Evolutionary conservation across 306 rosid species (phyloP).

Genomic region (Abrus precatorius): DNA sequence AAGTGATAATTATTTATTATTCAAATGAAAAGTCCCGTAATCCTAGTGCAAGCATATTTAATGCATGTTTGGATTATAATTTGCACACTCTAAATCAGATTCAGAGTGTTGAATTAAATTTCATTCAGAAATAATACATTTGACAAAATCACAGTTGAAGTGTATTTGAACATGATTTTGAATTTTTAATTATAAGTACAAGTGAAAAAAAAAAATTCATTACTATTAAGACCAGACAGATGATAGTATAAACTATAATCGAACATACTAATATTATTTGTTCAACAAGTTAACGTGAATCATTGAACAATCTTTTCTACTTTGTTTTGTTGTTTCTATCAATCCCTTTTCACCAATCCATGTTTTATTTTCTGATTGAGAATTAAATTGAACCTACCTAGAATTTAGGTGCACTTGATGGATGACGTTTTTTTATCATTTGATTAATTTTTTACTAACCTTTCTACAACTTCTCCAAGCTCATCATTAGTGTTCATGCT

Average conservation of each 20-base stretch:
- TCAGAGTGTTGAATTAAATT: too few species aligned
- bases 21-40: background rate
- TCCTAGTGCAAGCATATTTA: background rate
- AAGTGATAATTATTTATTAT: too few species aligned
- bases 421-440: conserved; percentile 18
- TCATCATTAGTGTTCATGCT: conserved; percentile 2
- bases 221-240: too few species aligned
- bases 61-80: too few species aligned
- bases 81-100: too few species aligned
- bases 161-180: too few species aligned
- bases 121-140: too few species aligned
- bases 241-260: too few species aligned
- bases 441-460: conserved; percentile 3
- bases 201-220: too few species aligned
- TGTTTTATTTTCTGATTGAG: background rate
- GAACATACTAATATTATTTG: background rate
- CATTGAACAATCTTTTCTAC: background rate
- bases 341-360: background rate
- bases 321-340: background rate
- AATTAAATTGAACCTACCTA: background rate
- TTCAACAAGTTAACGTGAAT: background rate
- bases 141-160: too few species aligned
- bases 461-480: conserved; percentile 24
- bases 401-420: conserved; percentile 24
- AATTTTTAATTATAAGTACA: too few species aligned